Evolutionary conservation across 2,329 filamentous ascomycete genomes (phyloP), one percentile per base, ranked within the genome.

Genomic region (Boeremia exigua): DNA sequence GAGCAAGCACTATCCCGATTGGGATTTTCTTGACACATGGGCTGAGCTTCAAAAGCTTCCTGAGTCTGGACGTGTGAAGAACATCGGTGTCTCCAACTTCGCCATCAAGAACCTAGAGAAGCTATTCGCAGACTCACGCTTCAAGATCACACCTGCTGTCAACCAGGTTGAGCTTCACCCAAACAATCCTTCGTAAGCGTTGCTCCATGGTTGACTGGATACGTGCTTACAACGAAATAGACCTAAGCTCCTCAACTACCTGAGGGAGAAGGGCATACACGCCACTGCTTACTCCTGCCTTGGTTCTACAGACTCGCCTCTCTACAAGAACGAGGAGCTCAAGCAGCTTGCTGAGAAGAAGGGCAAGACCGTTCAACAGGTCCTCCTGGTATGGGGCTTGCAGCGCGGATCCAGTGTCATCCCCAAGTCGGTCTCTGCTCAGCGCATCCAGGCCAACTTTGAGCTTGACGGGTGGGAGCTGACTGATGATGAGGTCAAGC

Each of bases 11-110:
- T 84, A 87, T 60, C 80, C 85, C 29, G 90, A 92, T 79, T 94
- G 91, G 90, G 84, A 91, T 79, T 94, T 90, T 76, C 81, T 90
- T 67, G 87, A 95, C 77, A 95, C 91, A 25, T 96, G 84, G 84
- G 79, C 81, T 58, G 87, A 88, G 79, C 80, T 90, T 82, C 86
- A 90, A 78, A 89, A 88, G 81, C 80, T 91, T 42, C 78, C 86
- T 23, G 84, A 77, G 10, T 86, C 84, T 39, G 87, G 88, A 74
- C 90, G 91, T 77, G 89, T 89, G 47, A 84, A 83, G 77, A 91
- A 91, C 80, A 92, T 94, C 72, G 91, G 91, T 67, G 89, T 95
- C 54, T 92, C 89, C 76, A 96, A 96, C 83, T 95, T 96, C 75
- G 88, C 83, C 61, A 91, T 93, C 74, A 85, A 81, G 75, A 90